Base-by-base conservation (phyloP, 1,284 basidiomycete genomes). In the Vanrija sp. region DNA sequence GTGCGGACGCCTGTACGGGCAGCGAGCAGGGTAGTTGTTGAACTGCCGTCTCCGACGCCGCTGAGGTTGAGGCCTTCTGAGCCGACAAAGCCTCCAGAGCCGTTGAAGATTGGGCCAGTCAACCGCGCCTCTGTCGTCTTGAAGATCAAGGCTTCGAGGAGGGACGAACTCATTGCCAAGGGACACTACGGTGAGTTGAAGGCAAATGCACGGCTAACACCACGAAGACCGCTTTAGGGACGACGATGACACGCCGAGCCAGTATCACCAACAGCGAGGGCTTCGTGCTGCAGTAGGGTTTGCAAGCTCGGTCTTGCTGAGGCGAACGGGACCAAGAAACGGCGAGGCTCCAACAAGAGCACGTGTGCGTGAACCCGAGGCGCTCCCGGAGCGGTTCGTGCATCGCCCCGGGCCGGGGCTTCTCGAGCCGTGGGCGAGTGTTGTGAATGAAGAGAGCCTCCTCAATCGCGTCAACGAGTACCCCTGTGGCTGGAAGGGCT, bases 401-500 rank as follows among this genome's bases (percentile, higher is more conserved):
- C 9, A 46, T 21, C 65, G 65, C 15, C 57, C 63, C 0, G 67
- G 65, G 1, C 65, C 65, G 0, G 61, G 49, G 1, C 21, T 69
- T 5, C 19, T 64, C 3, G 68, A 69, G 52, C 65, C 65, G n/a
- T 67, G 54, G 40, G 57, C 56, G n/a, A 51, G 52, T 21, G 53
- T 71, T 1, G 53, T 74, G 16, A 52, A 57, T 5, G 54, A 61
- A 26, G n/a, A 57, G 4, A 64, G 59, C 14, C 43, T 74, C 23
- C 44, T 67, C 7, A 57, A 66, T n/a, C 55, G 68, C 8, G 29
- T 57, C 9, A 55, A 49, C n/a, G 52, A 57, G 28, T 58, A 58
- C 19, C 6, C 16, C 8, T 74, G 72, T 46, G 55, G 51, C 7
- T 74, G 72, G 72, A 65, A 72, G 51, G 68, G 66, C 5, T 74